Conservation (phyloP, 1,284 basidiomycete species). For the Mycena citricolor region DNA sequence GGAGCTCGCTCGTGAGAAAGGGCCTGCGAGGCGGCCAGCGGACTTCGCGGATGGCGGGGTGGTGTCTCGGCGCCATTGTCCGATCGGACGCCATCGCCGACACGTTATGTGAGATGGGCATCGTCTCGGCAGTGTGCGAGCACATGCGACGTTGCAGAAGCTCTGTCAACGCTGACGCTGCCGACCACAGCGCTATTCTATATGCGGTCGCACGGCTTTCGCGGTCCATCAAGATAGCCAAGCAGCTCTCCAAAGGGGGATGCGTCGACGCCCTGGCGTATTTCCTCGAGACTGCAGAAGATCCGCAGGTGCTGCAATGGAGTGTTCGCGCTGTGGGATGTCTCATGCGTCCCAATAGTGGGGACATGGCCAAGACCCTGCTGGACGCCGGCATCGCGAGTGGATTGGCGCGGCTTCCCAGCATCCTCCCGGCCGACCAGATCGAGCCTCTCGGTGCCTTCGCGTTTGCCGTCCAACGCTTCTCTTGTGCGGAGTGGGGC, state of each 20-base stretch:
- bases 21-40: constrained; percentile 20
- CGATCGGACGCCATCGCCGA: constrained; percentile 28
- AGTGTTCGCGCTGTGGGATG: constrained; percentile 28
- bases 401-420: constrained; percentile 28
- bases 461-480: constrained; percentile 29
- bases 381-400: constrained; percentile 28
- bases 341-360: constrained; percentile 29
- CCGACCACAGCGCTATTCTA: constrained; percentile 24
- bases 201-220: constrained; percentile 28
- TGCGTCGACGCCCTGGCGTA: constrained; percentile 24
- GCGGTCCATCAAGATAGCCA: constrained; percentile 29
- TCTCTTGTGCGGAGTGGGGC: constrained; percentile 31
- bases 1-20: constrained; percentile 21
- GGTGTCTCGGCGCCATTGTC: constrained; percentile 27
- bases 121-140: constrained; percentile 21
- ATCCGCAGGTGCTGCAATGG: constrained; percentile 27
- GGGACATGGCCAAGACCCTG: constrained; percentile 27
- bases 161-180: constrained; percentile 10
- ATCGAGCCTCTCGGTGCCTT: constrained; percentile 28
- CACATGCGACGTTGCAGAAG: constrained; percentile 22
- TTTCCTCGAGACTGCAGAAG: constrained; percentile 22
- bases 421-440: constrained; percentile 27
- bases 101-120: constrained; percentile 20
- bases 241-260: constrained; percentile 25
- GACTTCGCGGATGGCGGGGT: constrained; percentile 24